Evolutionary conservation across 2,329 filamentous ascomycete genomes (phyloP).

Genomic region (Rutstroemia sydowiana): DNA sequence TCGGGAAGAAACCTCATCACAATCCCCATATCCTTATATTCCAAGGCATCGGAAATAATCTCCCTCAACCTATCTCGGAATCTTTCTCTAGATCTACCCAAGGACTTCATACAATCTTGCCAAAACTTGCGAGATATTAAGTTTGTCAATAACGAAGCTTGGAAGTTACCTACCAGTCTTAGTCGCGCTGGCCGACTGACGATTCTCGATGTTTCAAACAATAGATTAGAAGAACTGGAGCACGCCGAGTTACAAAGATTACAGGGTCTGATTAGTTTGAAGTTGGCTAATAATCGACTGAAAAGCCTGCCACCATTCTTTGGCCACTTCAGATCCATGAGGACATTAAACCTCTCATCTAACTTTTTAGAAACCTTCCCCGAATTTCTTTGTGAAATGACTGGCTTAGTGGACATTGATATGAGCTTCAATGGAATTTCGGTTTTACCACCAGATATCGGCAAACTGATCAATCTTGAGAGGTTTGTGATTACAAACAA

Average conservation of each 20-base stretch:
- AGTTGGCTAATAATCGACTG: constrained; percentile 87
- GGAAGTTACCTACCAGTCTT: constrained; percentile 76
- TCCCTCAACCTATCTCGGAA: constrained; percentile 92
- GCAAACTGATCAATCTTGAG: constrained; percentile 71
- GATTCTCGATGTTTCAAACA: constrained; percentile 91
- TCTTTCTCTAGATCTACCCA: constrained; percentile 82
- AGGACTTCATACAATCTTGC: constrained; percentile 94
- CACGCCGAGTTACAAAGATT: constrained; percentile 74
- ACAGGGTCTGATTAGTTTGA: constrained; percentile 74
- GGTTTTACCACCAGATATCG: constrained; percentile 68
- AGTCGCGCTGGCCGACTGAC: constrained; percentile 74
- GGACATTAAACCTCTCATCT: constrained; percentile 85
- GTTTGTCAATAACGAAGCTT: constrained; percentile 88
- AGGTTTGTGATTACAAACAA: constrained; percentile 96
- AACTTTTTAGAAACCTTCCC: constrained; percentile 86
- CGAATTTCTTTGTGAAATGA: constrained; percentile 72
- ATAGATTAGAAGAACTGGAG: constrained; percentile 79
- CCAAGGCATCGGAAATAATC: constrained; percentile 85
- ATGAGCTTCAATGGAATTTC: constrained; percentile 93
- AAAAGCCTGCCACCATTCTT: constrained; percentile 76
- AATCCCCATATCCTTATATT: constrained; percentile 90
- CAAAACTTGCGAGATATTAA: constrained; percentile 90
- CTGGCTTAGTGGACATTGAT: constrained; percentile 82
- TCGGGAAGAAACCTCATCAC: constrained; percentile 85
- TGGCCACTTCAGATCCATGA: constrained; percentile 66